Conservation (phyloP, 352 stramenopile genomes). For the Globisporangium iwayamae region DNA sequence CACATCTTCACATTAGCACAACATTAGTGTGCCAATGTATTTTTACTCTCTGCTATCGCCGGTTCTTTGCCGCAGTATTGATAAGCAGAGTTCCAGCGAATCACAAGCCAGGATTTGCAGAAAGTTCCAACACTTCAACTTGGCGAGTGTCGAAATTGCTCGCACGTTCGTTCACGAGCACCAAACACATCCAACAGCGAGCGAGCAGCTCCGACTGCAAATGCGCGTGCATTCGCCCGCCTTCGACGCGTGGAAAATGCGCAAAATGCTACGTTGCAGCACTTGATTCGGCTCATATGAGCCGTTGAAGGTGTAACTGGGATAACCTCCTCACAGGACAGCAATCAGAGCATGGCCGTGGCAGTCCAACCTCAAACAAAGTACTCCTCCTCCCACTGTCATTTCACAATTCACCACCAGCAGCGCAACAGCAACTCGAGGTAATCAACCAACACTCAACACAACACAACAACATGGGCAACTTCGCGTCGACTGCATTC, state of each 20-base stretch:
- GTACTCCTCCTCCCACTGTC: background rate
- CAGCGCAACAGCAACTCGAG: conserved; percentile 8
- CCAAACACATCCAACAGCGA: too few species aligned
- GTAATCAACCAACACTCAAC: conserved; percentile 4
- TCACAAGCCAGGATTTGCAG: background rate
- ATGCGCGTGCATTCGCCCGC: background rate
- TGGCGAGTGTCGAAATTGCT: conserved; percentile 2
- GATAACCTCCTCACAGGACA: background rate
- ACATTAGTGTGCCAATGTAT: too few species aligned
- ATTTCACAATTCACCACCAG: conserved; percentile 41
- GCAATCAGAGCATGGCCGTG: background rate
- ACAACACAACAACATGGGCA: conserved; percentile 36
- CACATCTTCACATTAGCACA: too few species aligned
- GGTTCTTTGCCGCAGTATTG: too few species aligned
- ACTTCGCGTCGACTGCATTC: conserved; percentile 32
- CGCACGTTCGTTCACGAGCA: background rate
- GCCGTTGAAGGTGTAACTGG: background rate
- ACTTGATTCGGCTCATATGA: background rate
- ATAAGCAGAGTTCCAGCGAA: background rate
- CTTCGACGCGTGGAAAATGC: conserved; percentile 11
- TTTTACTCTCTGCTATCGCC: too few species aligned
- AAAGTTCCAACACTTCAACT: conserved; percentile 9
- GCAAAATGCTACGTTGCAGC: background rate
- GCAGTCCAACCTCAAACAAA: background rate
- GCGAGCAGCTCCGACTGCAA: conserved; percentile 5